These are phyloP conservation scores for Triangularia verruculosa DNA, from an alignment of 2,329 filamentous ascomycete genomes.

Conservation along the genomic window DNA sequence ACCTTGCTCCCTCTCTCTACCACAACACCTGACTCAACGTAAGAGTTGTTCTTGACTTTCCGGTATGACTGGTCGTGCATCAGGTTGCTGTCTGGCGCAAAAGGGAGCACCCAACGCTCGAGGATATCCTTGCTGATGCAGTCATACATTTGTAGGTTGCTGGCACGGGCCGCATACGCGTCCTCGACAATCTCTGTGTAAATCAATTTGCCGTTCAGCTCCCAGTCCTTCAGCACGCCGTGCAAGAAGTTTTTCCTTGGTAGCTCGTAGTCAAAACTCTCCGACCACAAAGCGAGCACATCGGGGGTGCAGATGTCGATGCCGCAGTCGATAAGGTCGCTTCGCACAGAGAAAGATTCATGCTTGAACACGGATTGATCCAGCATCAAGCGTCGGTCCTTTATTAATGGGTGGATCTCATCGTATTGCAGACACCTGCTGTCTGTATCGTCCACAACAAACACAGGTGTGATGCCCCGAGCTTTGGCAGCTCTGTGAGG, in stretches of 20 bases:
- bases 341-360: conserved; percentile 74
- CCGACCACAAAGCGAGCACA: conserved; percentile 90
- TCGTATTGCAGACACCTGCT: conserved; percentile 91
- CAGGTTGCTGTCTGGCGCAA: conserved; percentile 86
- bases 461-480: conserved; percentile 73
- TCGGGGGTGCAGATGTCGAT: conserved; percentile 98
- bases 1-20: conserved; percentile 70
- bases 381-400: conserved; percentile 64
- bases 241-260: conserved; percentile 72
- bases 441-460: conserved; percentile 77
- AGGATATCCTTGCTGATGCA: conserved; percentile 84
- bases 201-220: conserved; percentile 95
- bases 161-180: conserved; percentile 82
- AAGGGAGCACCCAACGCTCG: conserved; percentile 80
- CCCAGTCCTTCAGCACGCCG: conserved; percentile 92
- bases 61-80: conserved; percentile 74
- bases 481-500: conserved; percentile 72
- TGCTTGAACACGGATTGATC: conserved; percentile 76
- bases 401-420: conserved; percentile 71
- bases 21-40: conserved; percentile 74
- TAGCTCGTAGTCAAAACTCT: conserved; percentile 85
- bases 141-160: conserved; percentile 85
- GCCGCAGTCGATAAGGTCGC: conserved; percentile 87
- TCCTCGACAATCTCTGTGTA: conserved; percentile 82
- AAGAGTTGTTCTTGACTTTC: conserved; percentile 65